These are phyloP conservation scores for Aspergillus asperescens DNA, from an alignment of 495 filamentous ascomycete species.

Conservation along the genomic window DNA sequence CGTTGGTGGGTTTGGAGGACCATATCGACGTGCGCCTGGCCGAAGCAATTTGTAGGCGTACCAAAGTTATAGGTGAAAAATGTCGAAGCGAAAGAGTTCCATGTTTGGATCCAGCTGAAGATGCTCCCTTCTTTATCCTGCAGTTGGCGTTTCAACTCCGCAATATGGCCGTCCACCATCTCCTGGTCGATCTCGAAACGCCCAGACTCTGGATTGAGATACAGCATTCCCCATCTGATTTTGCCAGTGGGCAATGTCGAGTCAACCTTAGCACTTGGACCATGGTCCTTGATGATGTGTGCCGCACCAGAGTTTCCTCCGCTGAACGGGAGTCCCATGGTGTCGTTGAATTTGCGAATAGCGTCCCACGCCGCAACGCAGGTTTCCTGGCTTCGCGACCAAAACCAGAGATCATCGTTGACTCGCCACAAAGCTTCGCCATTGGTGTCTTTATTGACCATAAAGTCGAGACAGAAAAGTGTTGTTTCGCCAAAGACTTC, in stretches of 20 bases:
- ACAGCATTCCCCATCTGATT: slow-evolving; percentile 17
- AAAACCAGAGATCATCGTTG: slow-evolving; percentile 17
- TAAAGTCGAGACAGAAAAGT: slow-evolving; percentile 15
- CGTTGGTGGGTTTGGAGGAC: slow-evolving; percentile 11
- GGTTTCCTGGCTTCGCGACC: slow-evolving; percentile 5
- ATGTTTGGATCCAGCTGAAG: slow-evolving; percentile 16
- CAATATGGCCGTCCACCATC: slow-evolving; percentile 9
- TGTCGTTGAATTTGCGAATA: slow-evolving; percentile 9
- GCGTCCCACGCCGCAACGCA: slow-evolving; percentile 10
- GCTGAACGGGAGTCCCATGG: slow-evolving; percentile 7
- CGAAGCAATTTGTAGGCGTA: slow-evolving; percentile 14
- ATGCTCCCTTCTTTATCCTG: slow-evolving; percentile 7
- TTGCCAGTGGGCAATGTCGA: slow-evolving; percentile 4
- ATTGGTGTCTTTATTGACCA: slow-evolving; percentile 10
- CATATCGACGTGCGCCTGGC: slow-evolving; percentile 13
- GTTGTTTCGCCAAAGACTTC: slow-evolving; percentile 14
- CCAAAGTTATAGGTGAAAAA: slow-evolving; percentile 17
- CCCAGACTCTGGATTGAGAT: slow-evolving; percentile 12
- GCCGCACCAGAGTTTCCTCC: neutral
- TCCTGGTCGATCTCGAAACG: slow-evolving; percentile 17
- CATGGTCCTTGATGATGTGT: neutral
- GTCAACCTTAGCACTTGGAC: neutral
- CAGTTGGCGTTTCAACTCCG: slow-evolving; percentile 7
- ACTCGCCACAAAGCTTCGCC: slow-evolving; percentile 14
- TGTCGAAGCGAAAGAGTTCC: slow-evolving; percentile 14